Evolutionary conservation across 768 basidiomycete genomes (phyloP).

Genomic region (Tricholoma sp.): DNA sequence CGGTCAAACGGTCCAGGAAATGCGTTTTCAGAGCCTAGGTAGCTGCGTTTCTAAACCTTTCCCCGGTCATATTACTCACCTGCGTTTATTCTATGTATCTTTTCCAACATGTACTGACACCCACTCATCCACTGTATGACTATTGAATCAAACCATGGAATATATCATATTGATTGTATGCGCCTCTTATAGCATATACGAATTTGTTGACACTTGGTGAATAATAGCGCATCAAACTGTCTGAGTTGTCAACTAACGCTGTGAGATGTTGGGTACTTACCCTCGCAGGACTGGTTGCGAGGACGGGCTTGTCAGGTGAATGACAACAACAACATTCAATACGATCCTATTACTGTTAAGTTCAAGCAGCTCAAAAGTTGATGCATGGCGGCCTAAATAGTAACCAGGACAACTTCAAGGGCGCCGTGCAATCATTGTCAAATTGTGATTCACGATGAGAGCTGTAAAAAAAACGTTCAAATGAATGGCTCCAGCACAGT

Average conservation of each 20-base stretch:
- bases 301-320: neutral
- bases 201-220: neutral
- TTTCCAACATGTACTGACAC: conserved; percentile 24
- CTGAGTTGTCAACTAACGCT: neutral
- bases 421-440: too few relatives aligned
- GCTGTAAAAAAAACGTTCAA: neutral
- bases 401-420: too few relatives aligned
- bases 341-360: too few relatives aligned
- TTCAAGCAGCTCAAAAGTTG: too few relatives aligned
- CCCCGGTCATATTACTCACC: conserved; percentile 8
- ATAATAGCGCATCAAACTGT: neutral
- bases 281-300: neutral
- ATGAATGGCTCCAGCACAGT: neutral
- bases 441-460: neutral
- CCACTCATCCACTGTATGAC: conserved; percentile 25
- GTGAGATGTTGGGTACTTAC: neutral
- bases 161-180: conserved; percentile 15
- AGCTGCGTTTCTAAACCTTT: conserved; percentile 1
- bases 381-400: too few relatives aligned
- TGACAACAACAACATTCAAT: too few relatives aligned
- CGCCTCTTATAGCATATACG: neutral
- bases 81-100: conserved; percentile 17
- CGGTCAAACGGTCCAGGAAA: conserved; percentile 37
- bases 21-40: conserved; percentile 24
- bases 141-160: conserved; percentile 16